Evolutionary conservation across 495 filamentous ascomycete species (phyloP).

Genomic region (Clavariopsis aquatica): DNA sequence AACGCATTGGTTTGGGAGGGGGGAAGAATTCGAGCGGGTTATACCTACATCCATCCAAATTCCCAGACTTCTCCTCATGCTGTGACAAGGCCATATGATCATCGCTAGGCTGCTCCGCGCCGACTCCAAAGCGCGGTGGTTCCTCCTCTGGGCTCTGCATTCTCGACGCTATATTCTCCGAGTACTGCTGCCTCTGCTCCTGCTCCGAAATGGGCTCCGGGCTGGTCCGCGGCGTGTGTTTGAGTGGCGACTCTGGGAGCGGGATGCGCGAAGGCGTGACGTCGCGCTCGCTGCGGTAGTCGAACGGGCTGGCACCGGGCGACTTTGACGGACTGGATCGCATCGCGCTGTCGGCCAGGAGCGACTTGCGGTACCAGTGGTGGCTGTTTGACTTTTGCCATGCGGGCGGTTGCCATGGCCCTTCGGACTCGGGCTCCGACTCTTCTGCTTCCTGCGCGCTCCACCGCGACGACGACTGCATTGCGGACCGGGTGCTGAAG

Average conservation of each 20-base stretch:
- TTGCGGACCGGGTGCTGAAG: slow-evolving; percentile 27
- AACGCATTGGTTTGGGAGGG: no score
- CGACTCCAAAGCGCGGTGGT: slow-evolving; percentile 22
- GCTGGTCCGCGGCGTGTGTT: slow-evolving; percentile 47
- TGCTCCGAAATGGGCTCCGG: slow-evolving; percentile 45
- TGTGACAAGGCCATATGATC: slow-evolving; percentile 26
- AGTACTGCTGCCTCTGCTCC: slow-evolving; percentile 15
- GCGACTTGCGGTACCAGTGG: slow-evolving; percentile 63
- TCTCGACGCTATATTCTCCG: slow-evolving; percentile 27
- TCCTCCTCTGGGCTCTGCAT: slow-evolving; percentile 28
- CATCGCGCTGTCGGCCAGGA: slow-evolving; percentile 44
- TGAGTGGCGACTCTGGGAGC: slow-evolving; percentile 57
- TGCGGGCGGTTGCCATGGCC: slow-evolving; percentile 63
- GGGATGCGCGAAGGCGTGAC: slow-evolving; percentile 61
- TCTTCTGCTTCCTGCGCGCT: slow-evolving; percentile 35
- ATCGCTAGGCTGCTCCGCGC: slow-evolving; percentile 16
- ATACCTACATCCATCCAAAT: slow-evolving; percentile 61
- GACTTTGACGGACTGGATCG: slow-evolving; percentile 53
- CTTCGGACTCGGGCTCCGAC: slow-evolving; percentile 46
- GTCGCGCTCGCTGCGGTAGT: slow-evolving; percentile 58
- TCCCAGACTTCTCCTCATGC: slow-evolving; percentile 44
- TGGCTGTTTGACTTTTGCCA: slow-evolving; percentile 56
- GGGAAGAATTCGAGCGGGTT: no score
- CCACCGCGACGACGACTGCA: slow-evolving; percentile 37
- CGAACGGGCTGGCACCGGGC: slow-evolving; percentile 58